A percentile compares a stretch with the other conserved stretches of the same genome.
Conservation (phyloP, 495 filamentous ascomycete species). For the Aspergillus biplanus region DNA sequence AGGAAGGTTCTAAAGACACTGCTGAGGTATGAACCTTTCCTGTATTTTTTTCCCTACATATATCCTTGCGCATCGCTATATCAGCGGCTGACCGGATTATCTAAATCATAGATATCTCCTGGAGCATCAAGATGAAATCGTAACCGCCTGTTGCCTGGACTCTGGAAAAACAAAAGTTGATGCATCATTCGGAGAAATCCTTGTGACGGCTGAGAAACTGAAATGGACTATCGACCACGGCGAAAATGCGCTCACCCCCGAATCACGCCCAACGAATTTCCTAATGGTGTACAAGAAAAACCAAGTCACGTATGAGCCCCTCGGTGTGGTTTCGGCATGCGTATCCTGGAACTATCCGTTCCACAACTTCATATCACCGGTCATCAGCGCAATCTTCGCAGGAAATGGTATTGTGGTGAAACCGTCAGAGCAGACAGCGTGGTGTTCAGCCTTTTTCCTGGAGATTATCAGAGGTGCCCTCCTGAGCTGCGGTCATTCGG, state of each 20-base stretch:
- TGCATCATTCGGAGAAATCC: slow-evolving; percentile 88
- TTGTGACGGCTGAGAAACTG: slow-evolving; percentile 91
- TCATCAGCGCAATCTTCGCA: slow-evolving; percentile 90
- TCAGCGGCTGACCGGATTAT: slow-evolving; percentile 2
- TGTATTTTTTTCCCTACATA: not conserved
- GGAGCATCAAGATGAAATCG: slow-evolving; percentile 88
- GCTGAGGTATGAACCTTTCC: slow-evolving; percentile 60
- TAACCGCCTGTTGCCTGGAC: slow-evolving; percentile 84
- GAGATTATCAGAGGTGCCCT: slow-evolving; percentile 78
- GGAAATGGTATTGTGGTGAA: slow-evolving; percentile 93
- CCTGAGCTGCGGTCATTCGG: slow-evolving; percentile 79
- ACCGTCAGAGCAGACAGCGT: slow-evolving; percentile 89
- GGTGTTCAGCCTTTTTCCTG: slow-evolving; percentile 82
- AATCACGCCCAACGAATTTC: slow-evolving; percentile 77
- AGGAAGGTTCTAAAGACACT: slow-evolving; percentile 81
- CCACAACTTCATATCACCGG: slow-evolving; percentile 90
- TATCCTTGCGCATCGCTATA: no score
- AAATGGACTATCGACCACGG: slow-evolving; percentile 93
- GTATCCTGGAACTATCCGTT: slow-evolving; percentile 98
- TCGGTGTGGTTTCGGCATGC: slow-evolving; percentile 89
- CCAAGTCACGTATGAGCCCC: slow-evolving; percentile 85
- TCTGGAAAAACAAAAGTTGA: slow-evolving; percentile 98
- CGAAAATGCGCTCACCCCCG: slow-evolving; percentile 75
- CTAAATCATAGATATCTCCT: slow-evolving; percentile 63
- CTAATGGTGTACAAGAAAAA: slow-evolving; percentile 97